Evolutionary conservation across 2,329 filamentous ascomycete species (phyloP), one percentile per base, ranked within the genome.

Genomic region (Penicillium sp.): DNA sequence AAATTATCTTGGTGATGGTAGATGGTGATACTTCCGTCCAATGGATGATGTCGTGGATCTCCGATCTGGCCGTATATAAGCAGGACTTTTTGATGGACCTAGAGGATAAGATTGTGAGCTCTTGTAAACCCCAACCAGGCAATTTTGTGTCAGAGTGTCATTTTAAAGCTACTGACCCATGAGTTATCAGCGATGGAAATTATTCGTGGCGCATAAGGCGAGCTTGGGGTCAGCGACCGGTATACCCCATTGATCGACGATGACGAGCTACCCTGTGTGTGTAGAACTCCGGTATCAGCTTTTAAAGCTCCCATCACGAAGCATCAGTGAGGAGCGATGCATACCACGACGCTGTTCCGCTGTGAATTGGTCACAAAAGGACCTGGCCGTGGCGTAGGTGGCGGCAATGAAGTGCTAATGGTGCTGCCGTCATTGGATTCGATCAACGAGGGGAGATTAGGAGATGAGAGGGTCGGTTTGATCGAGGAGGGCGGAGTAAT

Each of bases 31-130:
- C 81, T 90, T 67, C 95, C 95, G 73, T 97, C 92, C 63, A 96
- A 78, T 56, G 87, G 82, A 73, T 87, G 86, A 56, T 88, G 84
- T 37, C 83, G 80, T 5, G 88, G 82, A 66, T 96, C 91, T 61
- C 91, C 92, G 68, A 96, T 89, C 53, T 91, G 88, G 55, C 94
- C 94, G 70, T 89, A 88, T 51, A 97, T 84, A 26, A 95, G 85
- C 22, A 97, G 83, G 9, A 96, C 86, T 75, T 97, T 97, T 81
- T 97, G 93, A 73, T 96, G 92, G 22, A 96, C 92, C 92, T 96
- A 68, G 56, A 26, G 13, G 13, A 4, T 4, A 35, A 40, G n/a
- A 50, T 26, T 38, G 58, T 68, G 51, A 70, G 65, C 24, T 4
- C 22, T 33, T 9, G 26, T 30, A 12, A 19, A 19, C 15, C 9